Evolutionary conservation across 108 stramenopile genomes (phyloP).

Genomic region (Fistulifera pelliculosa): DNA sequence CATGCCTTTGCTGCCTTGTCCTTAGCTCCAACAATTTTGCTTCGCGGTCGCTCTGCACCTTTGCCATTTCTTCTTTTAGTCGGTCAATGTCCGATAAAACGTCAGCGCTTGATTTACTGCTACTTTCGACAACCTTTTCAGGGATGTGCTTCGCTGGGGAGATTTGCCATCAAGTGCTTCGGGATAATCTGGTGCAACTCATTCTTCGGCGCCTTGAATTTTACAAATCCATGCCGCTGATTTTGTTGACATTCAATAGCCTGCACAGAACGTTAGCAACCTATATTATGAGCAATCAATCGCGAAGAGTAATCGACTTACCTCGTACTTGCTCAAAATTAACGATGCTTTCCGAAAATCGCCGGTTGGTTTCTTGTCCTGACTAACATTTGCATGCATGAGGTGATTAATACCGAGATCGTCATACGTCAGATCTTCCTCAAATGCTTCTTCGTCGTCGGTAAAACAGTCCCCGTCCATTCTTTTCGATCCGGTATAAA

Average conservation of each 20-base stretch:
- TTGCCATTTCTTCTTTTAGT: too few relatives aligned
- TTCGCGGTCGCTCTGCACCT: too few relatives aligned
- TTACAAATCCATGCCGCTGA: slow-evolving; percentile 8
- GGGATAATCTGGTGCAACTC: not conserved
- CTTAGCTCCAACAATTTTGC: too few relatives aligned
- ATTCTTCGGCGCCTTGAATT: not conserved
- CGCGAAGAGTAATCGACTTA: not conserved
- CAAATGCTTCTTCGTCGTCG: not conserved
- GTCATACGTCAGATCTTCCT: not conserved
- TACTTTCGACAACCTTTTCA: too few relatives aligned
- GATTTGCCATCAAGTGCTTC: not conserved
- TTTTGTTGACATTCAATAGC: slow-evolving; percentile 11
- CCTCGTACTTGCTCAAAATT: not conserved
- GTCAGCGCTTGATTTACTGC: too few relatives aligned
- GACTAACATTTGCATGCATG: too few relatives aligned
- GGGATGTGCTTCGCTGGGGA: not conserved
- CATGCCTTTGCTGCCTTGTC: too few relatives aligned
- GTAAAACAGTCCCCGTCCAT: not conserved
- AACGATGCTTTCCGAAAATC: not conserved
- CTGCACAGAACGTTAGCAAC: not conserved
- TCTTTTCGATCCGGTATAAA: not conserved
- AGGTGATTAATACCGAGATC: too few relatives aligned
- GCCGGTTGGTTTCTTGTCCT: too few relatives aligned
- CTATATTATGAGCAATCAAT: too few relatives aligned
- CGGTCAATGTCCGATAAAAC: too few relatives aligned